Conservation (phyloP, 257 asterid genomes). For the Linaria vulgaris region DNA sequence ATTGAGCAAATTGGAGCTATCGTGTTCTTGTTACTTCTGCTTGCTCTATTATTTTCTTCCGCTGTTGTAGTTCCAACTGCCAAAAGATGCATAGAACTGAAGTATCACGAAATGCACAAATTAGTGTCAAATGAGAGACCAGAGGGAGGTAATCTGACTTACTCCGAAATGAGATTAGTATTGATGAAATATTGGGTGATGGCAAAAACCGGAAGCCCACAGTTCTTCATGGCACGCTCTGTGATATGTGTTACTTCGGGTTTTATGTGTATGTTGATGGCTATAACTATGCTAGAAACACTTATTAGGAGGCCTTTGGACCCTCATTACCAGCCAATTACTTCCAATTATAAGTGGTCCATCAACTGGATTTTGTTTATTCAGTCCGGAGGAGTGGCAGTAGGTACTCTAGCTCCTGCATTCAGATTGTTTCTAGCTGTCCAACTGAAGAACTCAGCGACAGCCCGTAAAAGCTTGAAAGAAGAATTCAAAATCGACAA, state of each 20-base stretch:
- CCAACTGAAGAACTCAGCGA: background rate
- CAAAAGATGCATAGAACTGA: too few relatives aligned
- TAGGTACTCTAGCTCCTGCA: slow-evolving; percentile 17
- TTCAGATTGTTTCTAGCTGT: slow-evolving; percentile 11
- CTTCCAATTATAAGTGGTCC: slow-evolving; percentile 24
- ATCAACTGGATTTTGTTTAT: slow-evolving; percentile 25
- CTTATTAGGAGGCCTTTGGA: too few relatives aligned
- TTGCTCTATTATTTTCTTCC: too few relatives aligned
- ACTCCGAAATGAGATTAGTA: background rate
- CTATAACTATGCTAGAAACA: too few relatives aligned
- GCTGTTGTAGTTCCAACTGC: too few relatives aligned
- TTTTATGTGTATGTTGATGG: slow-evolving; percentile 21
- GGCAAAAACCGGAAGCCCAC: slow-evolving; percentile 37
- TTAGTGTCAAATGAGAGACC: too few relatives aligned
- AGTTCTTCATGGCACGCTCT: slow-evolving; percentile 35
- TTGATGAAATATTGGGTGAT: slow-evolving; percentile 32
- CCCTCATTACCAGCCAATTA: too few relatives aligned
- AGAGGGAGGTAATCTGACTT: too few relatives aligned
- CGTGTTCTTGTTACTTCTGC: too few relatives aligned
- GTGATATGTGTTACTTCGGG: slow-evolving; percentile 26
- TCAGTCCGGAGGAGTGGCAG: slow-evolving; percentile 28
- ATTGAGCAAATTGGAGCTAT: too few relatives aligned
- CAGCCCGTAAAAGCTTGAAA: background rate
- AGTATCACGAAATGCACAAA: too few relatives aligned
- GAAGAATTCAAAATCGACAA: background rate